Evolutionary conservation across 2,329 filamentous ascomycete species (phyloP), one percentile per base, ranked within the genome.

Genomic region (Fusarium veterinarium): DNA sequence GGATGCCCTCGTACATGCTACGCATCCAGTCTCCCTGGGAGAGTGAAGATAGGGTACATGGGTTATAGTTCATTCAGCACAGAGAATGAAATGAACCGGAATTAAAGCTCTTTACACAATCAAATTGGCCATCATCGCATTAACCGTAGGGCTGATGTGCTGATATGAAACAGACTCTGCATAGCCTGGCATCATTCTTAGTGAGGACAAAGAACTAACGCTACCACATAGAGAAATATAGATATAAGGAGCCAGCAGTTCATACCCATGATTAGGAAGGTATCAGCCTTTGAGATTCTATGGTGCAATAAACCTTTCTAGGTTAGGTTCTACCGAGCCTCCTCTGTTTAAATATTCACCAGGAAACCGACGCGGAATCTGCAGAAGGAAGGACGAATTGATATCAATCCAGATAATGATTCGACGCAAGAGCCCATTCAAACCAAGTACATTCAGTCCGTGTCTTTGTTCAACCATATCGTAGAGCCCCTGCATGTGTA

Each of bases 11-110:
- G 9, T 45, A 12, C 20, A 45, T 8, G 42, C 17, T 4, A 5
- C 28, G 3, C 23, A 28, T 45, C 0, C 0, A 7, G 17, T 14
- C 9, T 45, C 23, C 0, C 20, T 3, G 12, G 42, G 4, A 10
- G 6, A 42, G 14, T 42, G 14, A 42, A 28, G 28, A 28, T 28
- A 25, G 25, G 25, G 25, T 25, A 6, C 25, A 25, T 25, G 25
- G 25, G 25, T 25, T 25, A 25, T 25, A 25, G 25, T 25, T 25
- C 25, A 25, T 25, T 25, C 25, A 25, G 25, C 25, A 25, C 25
- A 25, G 25, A 25, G 25, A 25, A 25, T 25, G 25, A 25, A 5
- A 5, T 25, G 25, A 25, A 25, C 25, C 25, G 25, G 25, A 25
- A 25, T 25, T 25, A 25, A 25, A 6, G 25, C 25, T 25, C 25